A percentile compares a stretch with the other conserved stretches of the same genome.
These are phyloP conservation scores for Daldinia caldariorum DNA, from an alignment of 495 filamentous ascomycete genomes.

Conservation along the genomic window DNA sequence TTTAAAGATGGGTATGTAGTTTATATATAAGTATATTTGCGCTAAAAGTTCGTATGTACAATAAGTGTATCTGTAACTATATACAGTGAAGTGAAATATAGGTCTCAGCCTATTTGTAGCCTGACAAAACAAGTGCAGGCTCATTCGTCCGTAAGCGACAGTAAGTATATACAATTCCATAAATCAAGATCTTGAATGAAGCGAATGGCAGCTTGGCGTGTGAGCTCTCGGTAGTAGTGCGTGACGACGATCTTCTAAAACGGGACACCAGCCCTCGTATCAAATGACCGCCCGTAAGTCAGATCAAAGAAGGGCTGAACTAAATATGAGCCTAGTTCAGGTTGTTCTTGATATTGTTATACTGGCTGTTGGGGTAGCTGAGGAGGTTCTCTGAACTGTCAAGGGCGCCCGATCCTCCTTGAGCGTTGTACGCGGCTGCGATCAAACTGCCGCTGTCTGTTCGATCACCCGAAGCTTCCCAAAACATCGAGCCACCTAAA, in stretches of 20 bases:
- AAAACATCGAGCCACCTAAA: conserved; percentile 89
- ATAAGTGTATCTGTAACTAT: conserved; percentile 13
- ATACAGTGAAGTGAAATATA: conserved; percentile 24
- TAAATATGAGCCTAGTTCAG: conserved; percentile 23
- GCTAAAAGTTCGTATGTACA: conserved; percentile 20
- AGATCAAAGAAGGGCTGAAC: not conserved
- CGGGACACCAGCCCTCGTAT: conserved; percentile 37
- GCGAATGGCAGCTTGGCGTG: conserved; percentile 13
- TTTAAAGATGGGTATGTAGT: not conserved
- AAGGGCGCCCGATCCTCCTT: conserved; percentile 49
- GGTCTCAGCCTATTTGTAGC: not conserved
- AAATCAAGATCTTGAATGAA: conserved; percentile 22
- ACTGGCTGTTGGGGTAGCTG: conserved; percentile 54
- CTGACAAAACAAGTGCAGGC: not conserved
- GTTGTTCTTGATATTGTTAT: conserved; percentile 54
- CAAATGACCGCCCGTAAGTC: conserved; percentile 27
- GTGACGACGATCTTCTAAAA: conserved; percentile 24
- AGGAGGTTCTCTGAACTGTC: conserved; percentile 52
- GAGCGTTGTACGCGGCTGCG: conserved; percentile 54
- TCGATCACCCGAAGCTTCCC: conserved; percentile 84
- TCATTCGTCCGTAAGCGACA: not conserved
- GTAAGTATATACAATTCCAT: conserved; percentile 24
- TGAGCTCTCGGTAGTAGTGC: not conserved
- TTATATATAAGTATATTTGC: not conserved
- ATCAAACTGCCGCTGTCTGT: conserved; percentile 70